These are phyloP conservation scores for Pichia sporocuriosa DNA, from an alignment of 805 yeast genomes.

Conservation along the genomic window DNA sequence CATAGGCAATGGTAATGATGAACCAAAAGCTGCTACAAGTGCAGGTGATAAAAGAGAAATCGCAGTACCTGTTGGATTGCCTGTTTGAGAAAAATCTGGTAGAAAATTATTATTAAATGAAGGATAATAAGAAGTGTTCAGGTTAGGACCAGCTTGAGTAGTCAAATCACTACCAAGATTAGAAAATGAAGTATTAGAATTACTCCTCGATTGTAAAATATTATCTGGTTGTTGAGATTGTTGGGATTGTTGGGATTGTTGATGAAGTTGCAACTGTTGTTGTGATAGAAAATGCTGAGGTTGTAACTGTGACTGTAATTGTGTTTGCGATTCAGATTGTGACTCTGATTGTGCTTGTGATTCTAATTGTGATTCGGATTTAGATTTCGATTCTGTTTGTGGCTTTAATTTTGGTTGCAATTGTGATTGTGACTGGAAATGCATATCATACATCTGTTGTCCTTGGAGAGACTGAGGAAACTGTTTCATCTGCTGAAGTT, in stretches of 20 bases:
- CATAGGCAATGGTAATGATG: not conserved
- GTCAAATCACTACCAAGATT: conserved; percentile 1
- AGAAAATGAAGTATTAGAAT: conserved; percentile 3
- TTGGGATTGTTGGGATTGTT: conserved; percentile 8
- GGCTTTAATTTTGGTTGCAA: not conserved
- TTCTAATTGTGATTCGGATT: too few relatives aligned
- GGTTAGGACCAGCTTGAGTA: not conserved
- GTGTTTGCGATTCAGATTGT: not conserved
- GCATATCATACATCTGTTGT: too few relatives aligned
- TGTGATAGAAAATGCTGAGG: conserved; percentile 7
- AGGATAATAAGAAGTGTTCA: not conserved
- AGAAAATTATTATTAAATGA: not conserved
- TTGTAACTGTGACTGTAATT: not conserved
- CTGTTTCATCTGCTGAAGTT: not conserved
- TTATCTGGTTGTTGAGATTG: conserved; percentile 3
- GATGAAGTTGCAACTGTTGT: conserved; percentile 11
- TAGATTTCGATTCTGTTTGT: too few relatives aligned
- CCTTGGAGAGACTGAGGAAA: too few relatives aligned
- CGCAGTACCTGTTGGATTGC: not conserved
- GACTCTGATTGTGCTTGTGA: not conserved
- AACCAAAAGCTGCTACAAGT: conserved; percentile 5
- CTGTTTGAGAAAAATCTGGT: not conserved
- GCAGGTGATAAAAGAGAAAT: not conserved
- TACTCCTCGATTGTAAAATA: conserved; percentile 4
- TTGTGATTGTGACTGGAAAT: conserved; percentile 7